Percentiles rank a stretch among this genome's conserved stretches.
These are phyloP conservation scores for Microcera coccophila DNA, from an alignment of 2,329 filamentous ascomycete genomes.

Conservation along the genomic window DNA sequence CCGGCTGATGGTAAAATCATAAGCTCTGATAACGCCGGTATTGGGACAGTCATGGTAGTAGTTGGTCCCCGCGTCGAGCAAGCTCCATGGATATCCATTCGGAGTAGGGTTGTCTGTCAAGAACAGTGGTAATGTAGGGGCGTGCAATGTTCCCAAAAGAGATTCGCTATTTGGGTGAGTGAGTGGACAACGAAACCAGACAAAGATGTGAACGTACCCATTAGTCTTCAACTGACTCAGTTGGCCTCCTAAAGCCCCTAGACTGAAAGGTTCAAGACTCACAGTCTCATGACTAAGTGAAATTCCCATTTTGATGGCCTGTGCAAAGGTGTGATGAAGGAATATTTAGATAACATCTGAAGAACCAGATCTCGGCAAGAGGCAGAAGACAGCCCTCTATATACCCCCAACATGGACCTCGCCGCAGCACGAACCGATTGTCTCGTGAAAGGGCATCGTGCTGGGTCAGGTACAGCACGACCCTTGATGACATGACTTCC, in stretches of 20 bases:
- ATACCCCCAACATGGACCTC: too few relatives aligned
- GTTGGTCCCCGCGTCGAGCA: constrained; percentile 42
- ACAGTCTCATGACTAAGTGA: constrained; percentile 10
- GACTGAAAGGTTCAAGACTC: constrained; percentile 7
- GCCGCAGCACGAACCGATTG: too few relatives aligned
- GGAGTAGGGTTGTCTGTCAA: constrained; percentile 48
- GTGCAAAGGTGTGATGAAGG: too few relatives aligned
- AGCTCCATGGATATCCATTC: constrained; percentile 51
- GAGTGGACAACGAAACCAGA: neutral
- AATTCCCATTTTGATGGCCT: constrained; percentile 21
- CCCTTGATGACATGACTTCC: too few relatives aligned
- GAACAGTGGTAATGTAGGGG: constrained; percentile 39
- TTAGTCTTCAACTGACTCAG: constrained; percentile 21
- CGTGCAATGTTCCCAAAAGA: constrained; percentile 37
- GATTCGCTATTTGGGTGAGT: constrained; percentile 31
- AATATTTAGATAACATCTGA: too few relatives aligned
- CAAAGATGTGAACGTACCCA: constrained; percentile 12
- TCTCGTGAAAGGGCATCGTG: too few relatives aligned
- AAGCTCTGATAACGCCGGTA: constrained; percentile 53
- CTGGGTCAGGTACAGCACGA: too few relatives aligned
- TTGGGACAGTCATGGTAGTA: constrained; percentile 47
- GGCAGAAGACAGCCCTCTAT: too few relatives aligned
- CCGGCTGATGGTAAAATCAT: constrained; percentile 51
- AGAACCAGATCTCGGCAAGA: too few relatives aligned
- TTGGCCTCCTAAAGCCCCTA: constrained; percentile 13